Conservation (phyloP, 2,329 filamentous ascomycete genomes). For the Lachnellula arida region DNA sequence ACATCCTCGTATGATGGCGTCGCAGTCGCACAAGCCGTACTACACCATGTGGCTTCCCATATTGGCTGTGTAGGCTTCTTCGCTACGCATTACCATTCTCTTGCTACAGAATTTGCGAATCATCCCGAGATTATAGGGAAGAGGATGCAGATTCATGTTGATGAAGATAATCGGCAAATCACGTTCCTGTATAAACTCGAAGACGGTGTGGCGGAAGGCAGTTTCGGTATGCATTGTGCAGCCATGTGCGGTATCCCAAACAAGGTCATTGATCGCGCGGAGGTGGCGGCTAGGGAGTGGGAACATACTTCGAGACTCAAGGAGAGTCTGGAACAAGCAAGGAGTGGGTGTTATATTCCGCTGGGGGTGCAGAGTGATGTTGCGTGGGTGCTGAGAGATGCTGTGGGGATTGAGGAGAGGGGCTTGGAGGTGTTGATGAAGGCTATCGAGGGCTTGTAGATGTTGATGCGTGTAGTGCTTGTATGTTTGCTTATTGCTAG, state of each 20-base stretch:
- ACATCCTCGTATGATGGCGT: slow-evolving; percentile 96
- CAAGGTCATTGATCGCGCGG: slow-evolving; percentile 78
- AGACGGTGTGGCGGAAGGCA: slow-evolving; percentile 88
- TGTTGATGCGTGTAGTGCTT: background rate
- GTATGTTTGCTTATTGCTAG: background rate
- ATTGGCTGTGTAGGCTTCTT: slow-evolving; percentile 95
- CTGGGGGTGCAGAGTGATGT: slow-evolving; percentile 86
- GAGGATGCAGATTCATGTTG: slow-evolving; percentile 93
- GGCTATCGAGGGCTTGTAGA: slow-evolving; percentile 54
- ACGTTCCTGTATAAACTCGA: slow-evolving; percentile 96
- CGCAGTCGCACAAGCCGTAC: slow-evolving; percentile 89
- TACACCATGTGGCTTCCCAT: slow-evolving; percentile 93
- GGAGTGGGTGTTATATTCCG: slow-evolving; percentile 74
- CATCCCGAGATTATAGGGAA: slow-evolving; percentile 85
- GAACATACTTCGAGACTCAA: slow-evolving; percentile 90
- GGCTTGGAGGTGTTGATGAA: slow-evolving; percentile 55
- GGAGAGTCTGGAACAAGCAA: slow-evolving; percentile 79
- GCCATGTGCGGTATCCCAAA: slow-evolving; percentile 93
- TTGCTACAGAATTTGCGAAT: slow-evolving; percentile 82
- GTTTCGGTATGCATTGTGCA: slow-evolving; percentile 98
- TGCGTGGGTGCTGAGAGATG: slow-evolving; percentile 65
- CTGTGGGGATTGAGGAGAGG: slow-evolving; percentile 36
- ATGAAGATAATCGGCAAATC: slow-evolving; percentile 77
- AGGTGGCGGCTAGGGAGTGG: slow-evolving; percentile 86
- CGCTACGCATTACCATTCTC: slow-evolving; percentile 92